Base-by-base conservation (phyloP, 306 rosid species). In the Hippophae gyantsensis region DNA sequence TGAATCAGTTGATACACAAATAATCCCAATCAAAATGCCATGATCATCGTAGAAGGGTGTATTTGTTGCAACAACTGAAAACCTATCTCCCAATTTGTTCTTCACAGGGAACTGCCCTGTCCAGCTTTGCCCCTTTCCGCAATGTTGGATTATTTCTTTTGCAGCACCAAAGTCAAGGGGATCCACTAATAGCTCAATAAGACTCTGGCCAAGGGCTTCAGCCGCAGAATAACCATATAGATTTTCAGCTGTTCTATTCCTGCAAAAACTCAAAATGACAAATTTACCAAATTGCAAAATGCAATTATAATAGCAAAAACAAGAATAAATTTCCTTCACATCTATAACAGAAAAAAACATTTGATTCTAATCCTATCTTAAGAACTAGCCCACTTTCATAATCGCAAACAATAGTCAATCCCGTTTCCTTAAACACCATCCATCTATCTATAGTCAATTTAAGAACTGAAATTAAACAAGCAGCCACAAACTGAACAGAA, bases 161-260 rank as follows among this genome's bases (percentile, higher is more conserved):
- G 87, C 97, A 23, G 72, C 49, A 7, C 41, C 68, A 54, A 62
- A 76, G 72, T 84, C 88, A 11, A 60, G 50, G 14, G 97, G 79
- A 57, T 93, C 99, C 40, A 72, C 75, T 25, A 93, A 71, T 55
- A 93, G 82, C 66, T 74, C 85, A 58, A 82, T 46, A 54, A 78
- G 83, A 60, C 81, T 83, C 65, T 76, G 77, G 18, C 94, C 95
- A 41, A 89, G 73, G 64, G 93, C 94, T 78, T 93, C 99, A 18
- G 73, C 94, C 8, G 86, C 86, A 32, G 90, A 61, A 85, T 82
- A 84, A 58, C 97, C 97, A 69, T 82, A 93, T n/a, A 86, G 62
- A 57, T 70, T 76, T 74, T 93, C 95, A 52, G 99, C 99, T 66
- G 84, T 76, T 68, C 74, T 89, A 80, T 93, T 93, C 99, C 99